Evolutionary conservation across 192 early-diverging fungal genomes (phyloP).

Genomic region (Podila epigama): DNA sequence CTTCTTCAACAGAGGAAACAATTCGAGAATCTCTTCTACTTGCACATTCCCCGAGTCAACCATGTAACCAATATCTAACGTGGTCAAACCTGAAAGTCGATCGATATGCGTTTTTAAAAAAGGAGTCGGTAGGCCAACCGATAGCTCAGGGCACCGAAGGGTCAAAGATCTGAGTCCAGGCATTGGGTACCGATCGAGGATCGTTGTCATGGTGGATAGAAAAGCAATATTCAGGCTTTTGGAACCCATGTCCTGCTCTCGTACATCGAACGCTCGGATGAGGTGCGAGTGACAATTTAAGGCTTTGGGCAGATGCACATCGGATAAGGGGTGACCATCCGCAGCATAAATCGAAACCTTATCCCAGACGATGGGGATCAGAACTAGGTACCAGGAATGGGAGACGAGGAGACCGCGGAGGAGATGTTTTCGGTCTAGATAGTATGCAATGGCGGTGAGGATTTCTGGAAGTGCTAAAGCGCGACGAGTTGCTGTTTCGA

Average conservation of each 20-base stretch:
- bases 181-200: too few relatives aligned
- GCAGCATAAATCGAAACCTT: neutral
- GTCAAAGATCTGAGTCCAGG: too few relatives aligned
- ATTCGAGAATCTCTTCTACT: neutral
- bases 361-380: neutral
- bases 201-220: neutral
- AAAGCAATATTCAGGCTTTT: neutral
- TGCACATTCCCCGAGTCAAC: neutral
- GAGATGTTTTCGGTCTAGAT: neutral
- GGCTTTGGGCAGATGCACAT: neutral
- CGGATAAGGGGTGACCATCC: neutral
- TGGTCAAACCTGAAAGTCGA: neutral
- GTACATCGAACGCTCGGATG: neutral
- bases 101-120: neutral
- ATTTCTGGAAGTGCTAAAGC: slow-evolving; percentile 8
- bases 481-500: neutral
- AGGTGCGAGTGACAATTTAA: neutral
- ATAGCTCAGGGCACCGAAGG: too few relatives aligned
- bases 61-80: neutral
- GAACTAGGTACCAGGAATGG: neutral
- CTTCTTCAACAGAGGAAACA: neutral
- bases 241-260: neutral
- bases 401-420: slow-evolving; percentile 1
- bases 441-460: neutral
- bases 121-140: too few relatives aligned